Evolutionary conservation across 208 protist genomes (phyloP).

Genomic region (Leishmania turanica): DNA sequence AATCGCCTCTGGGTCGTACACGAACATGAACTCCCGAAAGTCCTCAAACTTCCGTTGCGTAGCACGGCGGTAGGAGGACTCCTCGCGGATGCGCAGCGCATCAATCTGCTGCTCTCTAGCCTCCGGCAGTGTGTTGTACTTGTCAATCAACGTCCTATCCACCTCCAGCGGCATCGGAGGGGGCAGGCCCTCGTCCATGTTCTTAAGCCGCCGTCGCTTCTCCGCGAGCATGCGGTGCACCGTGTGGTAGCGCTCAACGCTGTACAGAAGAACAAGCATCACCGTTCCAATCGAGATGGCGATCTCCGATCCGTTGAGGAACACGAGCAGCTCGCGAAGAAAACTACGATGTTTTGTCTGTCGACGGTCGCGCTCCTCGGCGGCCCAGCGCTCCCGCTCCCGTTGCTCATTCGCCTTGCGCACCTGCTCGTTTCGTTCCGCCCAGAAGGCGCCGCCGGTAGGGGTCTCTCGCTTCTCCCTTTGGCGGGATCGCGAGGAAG

Average conservation of each 20-base stretch:
- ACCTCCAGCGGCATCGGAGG: constrained; percentile 67
- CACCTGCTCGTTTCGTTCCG: constrained; percentile 40
- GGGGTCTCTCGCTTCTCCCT: constrained; percentile 1
- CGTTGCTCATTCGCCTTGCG: constrained; percentile 38
- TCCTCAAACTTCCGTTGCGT: constrained; percentile 78
- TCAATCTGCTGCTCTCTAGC: constrained; percentile 44
- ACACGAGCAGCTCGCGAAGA: constrained; percentile 24
- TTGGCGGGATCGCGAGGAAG: constrained; percentile 12
- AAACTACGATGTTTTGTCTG: constrained; percentile 23
- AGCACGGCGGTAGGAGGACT: constrained; percentile 59
- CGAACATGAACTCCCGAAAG: constrained; percentile 82
- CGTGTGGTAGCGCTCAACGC: constrained; percentile 56
- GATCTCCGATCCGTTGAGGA: constrained; percentile 58
- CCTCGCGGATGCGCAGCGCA: constrained; percentile 46
- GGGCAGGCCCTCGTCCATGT: constrained; percentile 76
- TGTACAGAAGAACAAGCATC: constrained; percentile 46
- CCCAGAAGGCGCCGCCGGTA: constrained; percentile 55
- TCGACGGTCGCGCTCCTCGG: constrained; percentile 30
- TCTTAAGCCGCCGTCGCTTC: constrained; percentile 44
- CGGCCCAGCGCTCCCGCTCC: constrained; percentile 25
- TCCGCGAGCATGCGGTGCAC: constrained; percentile 52
- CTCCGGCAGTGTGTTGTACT: constrained; percentile 47
- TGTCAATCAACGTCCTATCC: constrained; percentile 39
- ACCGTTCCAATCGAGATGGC: constrained; percentile 46
- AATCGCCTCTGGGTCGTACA: constrained; percentile 71